Evolutionary conservation across 805 yeast genomes (phyloP), one percentile per base, ranked within the genome.

Genomic region (Candida silvatica): DNA sequence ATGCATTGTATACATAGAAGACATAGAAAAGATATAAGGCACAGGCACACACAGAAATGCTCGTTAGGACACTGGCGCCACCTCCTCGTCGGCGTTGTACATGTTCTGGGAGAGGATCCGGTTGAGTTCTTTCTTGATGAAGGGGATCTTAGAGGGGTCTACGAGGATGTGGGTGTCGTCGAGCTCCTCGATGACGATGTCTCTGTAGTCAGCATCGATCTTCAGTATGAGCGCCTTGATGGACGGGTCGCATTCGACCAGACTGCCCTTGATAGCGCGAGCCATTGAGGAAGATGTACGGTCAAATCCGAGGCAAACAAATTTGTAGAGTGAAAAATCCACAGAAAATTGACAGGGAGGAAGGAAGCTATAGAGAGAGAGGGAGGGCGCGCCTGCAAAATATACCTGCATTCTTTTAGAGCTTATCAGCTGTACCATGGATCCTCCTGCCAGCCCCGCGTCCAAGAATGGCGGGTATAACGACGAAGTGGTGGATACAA

Each of bases 101-200:
- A 90, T 77, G 52, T 90, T 92, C 55, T 83, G 77, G 2, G 94
- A 77, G 17, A 90, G 63, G 41, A 86, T 59, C 41, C 75, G 61
- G 51, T 83, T 85, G 44, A 90, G 67, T 54, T 90, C 95, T 35
- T 59, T 64, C 46, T 87, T 90, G 32, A 90, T 78, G 49, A 66
- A 77, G 17, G 75, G 79, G 2, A 90, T 83, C 58, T 79, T 82
- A 26, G 74, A 71, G 22, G 80, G 80, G 45, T 84, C 90, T 20
- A 90, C 80, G 41, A 92, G 64, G 15, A 90, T 58, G 56, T 92
- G 97, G 1, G 92, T 84, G 31, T 88, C 97, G 52, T 92, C 97
- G 28, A 90, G 67, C 47, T 92, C 97, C 57, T 80, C 77, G n/a
- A 55, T 58, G 14, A 58, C 54, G 2, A 92, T 79, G 45, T 87